These are phyloP conservation scores for Cadophora sp. DNA, from an alignment of 2,329 filamentous ascomycete genomes.

Conservation along the genomic window DNA sequence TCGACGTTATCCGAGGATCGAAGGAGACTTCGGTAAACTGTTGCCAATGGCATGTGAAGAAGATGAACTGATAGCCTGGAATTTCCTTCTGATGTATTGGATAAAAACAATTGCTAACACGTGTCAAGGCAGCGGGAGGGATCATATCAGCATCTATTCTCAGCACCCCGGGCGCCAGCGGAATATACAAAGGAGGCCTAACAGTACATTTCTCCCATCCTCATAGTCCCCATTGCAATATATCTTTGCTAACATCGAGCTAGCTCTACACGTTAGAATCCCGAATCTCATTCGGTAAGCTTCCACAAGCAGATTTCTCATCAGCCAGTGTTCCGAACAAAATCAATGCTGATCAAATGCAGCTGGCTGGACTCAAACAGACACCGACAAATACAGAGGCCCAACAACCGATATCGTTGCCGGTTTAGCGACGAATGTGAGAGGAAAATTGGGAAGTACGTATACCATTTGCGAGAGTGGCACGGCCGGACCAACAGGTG, in stretches of 20 bases:
- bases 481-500: constrained; percentile 68
- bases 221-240: not conserved
- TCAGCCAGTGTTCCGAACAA: not conserved
- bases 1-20: too few species aligned
- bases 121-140: constrained; percentile 61
- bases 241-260: not conserved
- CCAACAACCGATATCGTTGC: constrained; percentile 64
- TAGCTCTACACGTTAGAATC: constrained; percentile 44
- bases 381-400: constrained; percentile 60
- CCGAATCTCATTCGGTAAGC: constrained; percentile 41
- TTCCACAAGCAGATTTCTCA: not conserved
- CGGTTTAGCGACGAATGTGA: constrained; percentile 60
- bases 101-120: not conserved
- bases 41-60: too few species aligned
- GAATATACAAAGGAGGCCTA: constrained; percentile 66
- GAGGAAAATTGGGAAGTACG: constrained; percentile 60
- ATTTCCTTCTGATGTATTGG: not conserved
- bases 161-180: constrained; percentile 62
- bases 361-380: constrained; percentile 64
- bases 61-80: too few species aligned
- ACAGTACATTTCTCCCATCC: constrained; percentile 47
- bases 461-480: constrained; percentile 66
- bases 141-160: constrained; percentile 66
- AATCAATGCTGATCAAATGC: not conserved
- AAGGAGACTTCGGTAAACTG: not conserved